phyloP scores from a whole-genome alignment of 2,329 filamentous ascomycete species.

The Colletotrichum sp. region DNA sequence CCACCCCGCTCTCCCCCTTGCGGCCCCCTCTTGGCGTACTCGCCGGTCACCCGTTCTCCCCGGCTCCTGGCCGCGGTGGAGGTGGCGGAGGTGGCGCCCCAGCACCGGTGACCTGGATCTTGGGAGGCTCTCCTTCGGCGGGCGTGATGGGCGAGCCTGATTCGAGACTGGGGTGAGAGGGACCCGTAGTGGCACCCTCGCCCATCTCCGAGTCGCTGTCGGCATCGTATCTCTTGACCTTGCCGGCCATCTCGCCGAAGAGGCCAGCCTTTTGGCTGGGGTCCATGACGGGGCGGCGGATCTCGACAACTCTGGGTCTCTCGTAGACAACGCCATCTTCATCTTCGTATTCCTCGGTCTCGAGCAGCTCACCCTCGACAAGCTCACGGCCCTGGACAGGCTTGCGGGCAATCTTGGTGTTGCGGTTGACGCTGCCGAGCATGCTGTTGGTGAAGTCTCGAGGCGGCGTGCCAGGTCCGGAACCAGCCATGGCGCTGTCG shows the following conservation, averaged over 20 bases:
- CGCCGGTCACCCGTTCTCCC: no score
- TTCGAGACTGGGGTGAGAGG: constrained; percentile 77
- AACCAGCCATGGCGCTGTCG: constrained; percentile 51
- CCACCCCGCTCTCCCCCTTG: no score
- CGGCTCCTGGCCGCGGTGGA: no score
- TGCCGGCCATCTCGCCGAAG: constrained; percentile 74
- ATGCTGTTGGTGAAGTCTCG: constrained; percentile 74
- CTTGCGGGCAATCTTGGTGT: constrained; percentile 61
- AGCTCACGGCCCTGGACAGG: constrained; percentile 51
- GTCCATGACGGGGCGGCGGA: constrained; percentile 72
- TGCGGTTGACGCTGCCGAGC: constrained; percentile 73
- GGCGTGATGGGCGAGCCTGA: constrained; percentile 73
- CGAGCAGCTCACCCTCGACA: constrained; percentile 42
- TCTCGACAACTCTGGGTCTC: constrained; percentile 80
- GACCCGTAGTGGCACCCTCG: constrained; percentile 74
- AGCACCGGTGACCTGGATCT: constrained; percentile 61
- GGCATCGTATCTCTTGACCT: constrained; percentile 71
- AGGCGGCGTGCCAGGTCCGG: constrained; percentile 56
- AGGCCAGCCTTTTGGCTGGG: constrained; percentile 71
- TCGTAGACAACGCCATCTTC: constrained; percentile 72
- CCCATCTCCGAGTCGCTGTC: constrained; percentile 75
- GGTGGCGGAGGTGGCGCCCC: constrained; percentile 39
- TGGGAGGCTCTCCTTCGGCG: constrained; percentile 63
- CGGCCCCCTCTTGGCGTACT: no score
- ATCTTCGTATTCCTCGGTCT: constrained; percentile 54